These are phyloP conservation scores for Kwoniella sp. DNA, from an alignment of 768 basidiomycete genomes.

Conservation along the genomic window DNA sequence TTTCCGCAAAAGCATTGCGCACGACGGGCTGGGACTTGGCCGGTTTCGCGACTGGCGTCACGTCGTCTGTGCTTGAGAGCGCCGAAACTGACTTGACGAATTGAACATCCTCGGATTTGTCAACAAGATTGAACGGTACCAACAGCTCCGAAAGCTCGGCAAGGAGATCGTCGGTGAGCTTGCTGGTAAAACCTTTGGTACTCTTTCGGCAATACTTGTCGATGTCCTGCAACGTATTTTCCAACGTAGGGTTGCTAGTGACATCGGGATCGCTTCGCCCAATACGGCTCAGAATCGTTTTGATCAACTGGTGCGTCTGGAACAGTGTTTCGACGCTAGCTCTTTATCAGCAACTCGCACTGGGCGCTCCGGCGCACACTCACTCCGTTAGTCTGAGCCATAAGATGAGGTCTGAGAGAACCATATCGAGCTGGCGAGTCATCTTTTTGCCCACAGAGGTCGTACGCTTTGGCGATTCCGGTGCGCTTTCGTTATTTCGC, in stretches of 20 bases:
- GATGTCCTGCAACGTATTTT: constrained; percentile 62
- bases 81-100: constrained; percentile 49
- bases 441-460: constrained; percentile 67
- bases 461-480: constrained; percentile 53
- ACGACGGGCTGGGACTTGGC: constrained; percentile 9
- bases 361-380: constrained; percentile 48
- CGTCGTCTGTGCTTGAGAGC: not conserved
- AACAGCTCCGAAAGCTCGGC: constrained; percentile 65
- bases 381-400: constrained; percentile 90
- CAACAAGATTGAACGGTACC: constrained; percentile 55
- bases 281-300: constrained; percentile 73
- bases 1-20: constrained; percentile 43
- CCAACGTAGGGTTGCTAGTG: constrained; percentile 27
- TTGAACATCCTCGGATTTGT: constrained; percentile 60
- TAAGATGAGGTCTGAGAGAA: constrained; percentile 70
- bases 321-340: constrained; percentile 65
- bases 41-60: not conserved
- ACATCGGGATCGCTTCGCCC: constrained; percentile 57
- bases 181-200: constrained; percentile 34
- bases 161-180: constrained; percentile 55
- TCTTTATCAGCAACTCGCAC: constrained; percentile 1
- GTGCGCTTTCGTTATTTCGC: constrained; percentile 10
- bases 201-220: constrained; percentile 50
- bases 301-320: constrained; percentile 78
- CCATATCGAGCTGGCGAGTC: constrained; percentile 69